Base-by-base conservation (phyloP, 768 basidiomycete genomes). In the Trametopsis cervina region DNA sequence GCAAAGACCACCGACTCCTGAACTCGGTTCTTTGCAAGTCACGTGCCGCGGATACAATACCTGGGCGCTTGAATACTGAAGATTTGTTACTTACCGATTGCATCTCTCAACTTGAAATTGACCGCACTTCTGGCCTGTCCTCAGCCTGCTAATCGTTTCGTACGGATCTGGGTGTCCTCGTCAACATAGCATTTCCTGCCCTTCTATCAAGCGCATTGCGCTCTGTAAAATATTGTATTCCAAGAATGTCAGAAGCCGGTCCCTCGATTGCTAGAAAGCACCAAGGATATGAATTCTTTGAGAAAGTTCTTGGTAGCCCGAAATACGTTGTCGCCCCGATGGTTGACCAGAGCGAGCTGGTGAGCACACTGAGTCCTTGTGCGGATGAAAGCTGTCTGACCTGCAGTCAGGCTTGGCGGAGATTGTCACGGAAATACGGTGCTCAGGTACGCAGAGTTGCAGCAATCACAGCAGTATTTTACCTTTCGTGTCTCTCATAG, bases 341-440 rank as follows among this genome's bases (percentile, higher is more conserved):
- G 96, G 96, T 98, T 0, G 96, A 98, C 64, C 92, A 96, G 69
- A 90, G 87, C 60, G 95, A 97, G 65, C 74, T 97, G 64, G 94
- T 96, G 57, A 57, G 86, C 76, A n/a, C 44, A n/a, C n/a, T n/a
- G n/a, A n/a, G n/a, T n/a, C 40, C 9, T 12, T 10, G 13, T 41
- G 18, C 40, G 13, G 13, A 12, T 13, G 21, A 10, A 21, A 20
- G n/a, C n/a, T n/a, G n/a, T n/a, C n/a, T n/a, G n/a, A n/a, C n/a
- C n/a, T 25, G 23, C 43, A 37, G 27, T 7, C 59, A 97, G 94
- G 88, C 95, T 4, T 98, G 90, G 88, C 78, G 95, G 52, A 77
- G 78, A 49, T 69, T 97, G 21, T 87, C 88, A 5, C 74, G 93
- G 49, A 70, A 81, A 49, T 89, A 93, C 60, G 89, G 89, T 23